Base-by-base conservation (phyloP, 805 yeast genomes). In the Metschnikowia gelsemii region DNA sequence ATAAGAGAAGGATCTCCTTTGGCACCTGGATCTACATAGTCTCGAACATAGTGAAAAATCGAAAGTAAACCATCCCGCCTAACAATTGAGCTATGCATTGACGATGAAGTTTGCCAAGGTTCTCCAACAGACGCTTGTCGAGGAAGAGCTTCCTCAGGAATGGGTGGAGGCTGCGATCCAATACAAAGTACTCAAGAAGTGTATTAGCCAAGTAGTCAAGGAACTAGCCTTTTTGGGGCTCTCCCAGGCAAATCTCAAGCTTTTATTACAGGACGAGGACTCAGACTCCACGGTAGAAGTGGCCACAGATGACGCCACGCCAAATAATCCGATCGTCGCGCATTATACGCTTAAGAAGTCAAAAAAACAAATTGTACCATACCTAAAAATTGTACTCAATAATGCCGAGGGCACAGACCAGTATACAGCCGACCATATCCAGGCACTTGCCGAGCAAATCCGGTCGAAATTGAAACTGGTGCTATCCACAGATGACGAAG, bases 91-190 rank as follows among this genome's bases (percentile, higher is more conserved):
- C 9, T 26, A 36, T 40, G 43, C 12, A 18, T 16, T 21, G 23
- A 20, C 25, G 22, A 85, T 85, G 91, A 85, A 84, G 71, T 84
- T 85, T 57, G 90, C 87, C 4, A 85, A 84, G 57, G 73, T 76
- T 5, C 75, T 82, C 42, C 84, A 84, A 55, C 78, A 81, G 51
- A 75, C 80, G 2, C 68, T 85, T 18, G 68, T 67, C 26, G 82
- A 76, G 40, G 83, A 80, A 35, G 72, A 74, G 2, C 68, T 84
- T 12, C 91, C 91, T 5, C 69, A 66, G 20, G 82, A 78, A 17
- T 84, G 93, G 93, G 64, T 76, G 0, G 73, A 69, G 21, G 74
- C 78, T 5, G 86, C 89, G 11, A 83, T 84, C 33, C 86, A 83
- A 50, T 84, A 84, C 58, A 84, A 84, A 57, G 73, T 79, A 3